Conservation (phyloP, 495 filamentous ascomycete genomes). For the Penicillium lividum region DNA sequence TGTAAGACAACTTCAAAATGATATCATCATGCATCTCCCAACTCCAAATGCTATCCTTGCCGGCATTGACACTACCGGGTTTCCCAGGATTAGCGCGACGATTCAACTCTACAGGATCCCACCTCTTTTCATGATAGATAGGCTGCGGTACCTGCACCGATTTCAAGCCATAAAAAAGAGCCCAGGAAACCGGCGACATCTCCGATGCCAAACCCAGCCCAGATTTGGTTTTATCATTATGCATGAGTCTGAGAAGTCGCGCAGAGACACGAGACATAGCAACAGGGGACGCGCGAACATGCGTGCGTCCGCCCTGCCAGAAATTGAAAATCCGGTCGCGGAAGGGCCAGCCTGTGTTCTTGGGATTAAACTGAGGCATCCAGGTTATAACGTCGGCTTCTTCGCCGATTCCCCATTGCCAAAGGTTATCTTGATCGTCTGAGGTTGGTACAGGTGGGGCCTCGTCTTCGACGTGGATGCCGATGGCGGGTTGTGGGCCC, state of each 20-base stretch:
- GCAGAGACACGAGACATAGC: constrained; percentile 62
- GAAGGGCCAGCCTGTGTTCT: constrained; percentile 59
- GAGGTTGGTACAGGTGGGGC: neutral
- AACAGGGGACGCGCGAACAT: constrained; percentile 63
- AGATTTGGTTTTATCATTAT: constrained; percentile 37
- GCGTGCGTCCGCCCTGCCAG: constrained; percentile 48
- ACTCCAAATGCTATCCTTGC: constrained; percentile 21
- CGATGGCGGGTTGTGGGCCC: constrained; percentile 55
- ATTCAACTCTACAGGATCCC: constrained; percentile 55
- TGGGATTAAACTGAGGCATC: constrained; percentile 65
- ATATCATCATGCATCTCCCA: constrained; percentile 24
- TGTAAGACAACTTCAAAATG: constrained; percentile 17
- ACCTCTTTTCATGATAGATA: constrained; percentile 63
- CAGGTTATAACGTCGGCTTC: constrained; percentile 74
- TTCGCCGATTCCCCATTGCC: constrained; percentile 75
- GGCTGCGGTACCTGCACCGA: constrained; percentile 48
- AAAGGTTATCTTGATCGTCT: constrained; percentile 44
- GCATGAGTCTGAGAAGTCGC: constrained; percentile 63
- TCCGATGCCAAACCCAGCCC: constrained; percentile 66
- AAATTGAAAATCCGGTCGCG: constrained; percentile 55
- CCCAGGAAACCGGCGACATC: constrained; percentile 64
- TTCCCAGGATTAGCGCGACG: constrained; percentile 61
- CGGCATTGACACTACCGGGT: constrained; percentile 16
- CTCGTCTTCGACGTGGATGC: constrained; percentile 11
- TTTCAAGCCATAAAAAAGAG: constrained; percentile 70